These are phyloP conservation scores for Novymonas esmeraldas DNA, from an alignment of 208 protist genomes.

Conservation along the genomic window DNA sequence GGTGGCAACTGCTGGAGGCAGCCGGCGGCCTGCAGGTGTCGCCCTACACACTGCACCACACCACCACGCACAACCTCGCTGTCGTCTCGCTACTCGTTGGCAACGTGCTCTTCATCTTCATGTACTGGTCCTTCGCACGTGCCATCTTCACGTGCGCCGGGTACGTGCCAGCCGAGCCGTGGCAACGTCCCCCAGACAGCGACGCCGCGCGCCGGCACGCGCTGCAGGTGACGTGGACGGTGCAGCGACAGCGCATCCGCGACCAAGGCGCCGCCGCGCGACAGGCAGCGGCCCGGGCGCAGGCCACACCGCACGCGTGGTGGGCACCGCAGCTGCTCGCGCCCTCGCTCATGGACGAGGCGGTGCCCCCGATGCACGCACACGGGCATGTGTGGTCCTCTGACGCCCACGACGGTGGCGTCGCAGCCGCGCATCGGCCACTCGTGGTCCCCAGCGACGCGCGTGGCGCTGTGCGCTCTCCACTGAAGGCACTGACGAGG, in stretches of 20 bases:
- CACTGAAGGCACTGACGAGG: background rate
- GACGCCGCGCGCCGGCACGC: constrained; percentile 12
- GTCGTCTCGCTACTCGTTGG: constrained; percentile 6
- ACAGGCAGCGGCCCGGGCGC: background rate
- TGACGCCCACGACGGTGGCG: background rate
- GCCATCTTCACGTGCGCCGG: constrained; percentile 33
- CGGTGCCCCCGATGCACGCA: too few species aligned
- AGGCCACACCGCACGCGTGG: background rate
- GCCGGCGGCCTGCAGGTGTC: background rate
- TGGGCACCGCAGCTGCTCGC: background rate
- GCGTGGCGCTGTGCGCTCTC: background rate
- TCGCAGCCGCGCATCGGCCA: background rate
- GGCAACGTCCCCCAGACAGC: constrained; percentile 16
- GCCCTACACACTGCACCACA: constrained; percentile 4
- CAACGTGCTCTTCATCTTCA: constrained; percentile 8
- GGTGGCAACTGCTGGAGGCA: background rate
- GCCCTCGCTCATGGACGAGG: too few species aligned
- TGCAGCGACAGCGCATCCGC: constrained; percentile 1
- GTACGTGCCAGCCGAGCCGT: constrained; percentile 32
- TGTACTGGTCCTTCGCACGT: constrained; percentile 18
- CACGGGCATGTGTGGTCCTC: too few species aligned
- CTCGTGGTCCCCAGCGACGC: background rate
- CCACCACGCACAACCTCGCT: constrained; percentile 4
- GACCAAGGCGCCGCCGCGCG: background rate
- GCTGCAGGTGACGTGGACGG: constrained; percentile 5